These are phyloP conservation scores for Verticillium zaregamsianum DNA, from an alignment of 2,329 filamentous ascomycete species.

Conservation along the genomic window DNA sequence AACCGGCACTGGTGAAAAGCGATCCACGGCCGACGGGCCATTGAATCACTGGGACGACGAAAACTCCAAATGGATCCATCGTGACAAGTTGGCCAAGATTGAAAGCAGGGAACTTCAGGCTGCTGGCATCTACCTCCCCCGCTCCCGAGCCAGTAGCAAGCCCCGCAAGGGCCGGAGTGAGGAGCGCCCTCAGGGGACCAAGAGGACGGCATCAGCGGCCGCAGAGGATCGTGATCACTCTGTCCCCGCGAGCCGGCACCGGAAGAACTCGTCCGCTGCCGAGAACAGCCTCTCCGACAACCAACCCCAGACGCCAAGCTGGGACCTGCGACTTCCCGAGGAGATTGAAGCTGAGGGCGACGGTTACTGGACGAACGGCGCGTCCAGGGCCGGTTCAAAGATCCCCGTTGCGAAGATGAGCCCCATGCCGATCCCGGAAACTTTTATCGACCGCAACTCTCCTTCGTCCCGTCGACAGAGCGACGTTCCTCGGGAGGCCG, in stretches of 20 bases:
- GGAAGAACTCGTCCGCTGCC: slow-evolving; percentile 41
- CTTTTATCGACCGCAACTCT: slow-evolving; percentile 70
- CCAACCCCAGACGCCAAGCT: slow-evolving; percentile 41
- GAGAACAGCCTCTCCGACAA: slow-evolving; percentile 32
- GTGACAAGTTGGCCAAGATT: slow-evolving; percentile 78
- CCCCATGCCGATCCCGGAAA: slow-evolving; percentile 67
- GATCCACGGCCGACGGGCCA: slow-evolving; percentile 22
- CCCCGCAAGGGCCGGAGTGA: slow-evolving; percentile 39
- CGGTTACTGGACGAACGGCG: slow-evolving; percentile 56
- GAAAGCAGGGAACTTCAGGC: slow-evolving; percentile 78
- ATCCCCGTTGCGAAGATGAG: slow-evolving; percentile 84
- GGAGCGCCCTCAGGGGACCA: slow-evolving; percentile 22
- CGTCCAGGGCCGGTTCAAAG: slow-evolving; percentile 49
- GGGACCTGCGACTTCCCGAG: slow-evolving; percentile 73
- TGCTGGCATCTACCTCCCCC: slow-evolving; percentile 63
- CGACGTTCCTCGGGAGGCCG: slow-evolving; percentile 46
- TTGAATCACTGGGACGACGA: slow-evolving; percentile 36
- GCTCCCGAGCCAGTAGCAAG: slow-evolving; percentile 49
- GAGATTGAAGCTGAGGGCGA: slow-evolving; percentile 66
- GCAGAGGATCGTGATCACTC: slow-evolving; percentile 5
- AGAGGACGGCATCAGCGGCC: slow-evolving; percentile 21
- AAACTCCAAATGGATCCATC: slow-evolving; percentile 77
- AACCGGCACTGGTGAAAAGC: slow-evolving; percentile 17
- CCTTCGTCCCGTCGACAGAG: slow-evolving; percentile 59
- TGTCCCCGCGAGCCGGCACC: slow-evolving; percentile 15